A percentile compares a stretch with the other conserved stretches of the same genome.
Conservation (phyloP, 2,329 filamentous ascomycete genomes). For the Colletotrichum sp. region DNA sequence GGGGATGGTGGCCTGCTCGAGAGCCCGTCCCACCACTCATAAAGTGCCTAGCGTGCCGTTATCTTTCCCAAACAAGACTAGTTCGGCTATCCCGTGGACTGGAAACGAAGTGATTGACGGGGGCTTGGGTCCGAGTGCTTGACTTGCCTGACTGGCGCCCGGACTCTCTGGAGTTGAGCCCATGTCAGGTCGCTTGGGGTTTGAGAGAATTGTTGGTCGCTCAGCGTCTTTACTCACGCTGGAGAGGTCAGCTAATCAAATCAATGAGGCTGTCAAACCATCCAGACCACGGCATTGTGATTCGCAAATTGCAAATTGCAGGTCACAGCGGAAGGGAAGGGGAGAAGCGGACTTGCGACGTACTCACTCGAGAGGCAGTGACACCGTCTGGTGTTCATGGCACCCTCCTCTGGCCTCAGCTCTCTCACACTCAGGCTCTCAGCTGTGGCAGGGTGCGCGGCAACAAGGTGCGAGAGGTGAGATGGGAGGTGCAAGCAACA, state of each 20-base stretch:
- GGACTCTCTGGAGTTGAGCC: not conserved
- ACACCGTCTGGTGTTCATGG: not conserved
- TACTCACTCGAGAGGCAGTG: not conserved
- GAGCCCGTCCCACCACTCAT: slow-evolving; percentile 2
- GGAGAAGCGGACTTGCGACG: not conserved
- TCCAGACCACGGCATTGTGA: not conserved
- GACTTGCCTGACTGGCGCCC: slow-evolving; percentile 2
- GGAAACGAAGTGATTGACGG: slow-evolving; percentile 8
- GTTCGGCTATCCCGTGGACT: not conserved
- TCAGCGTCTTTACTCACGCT: not conserved
- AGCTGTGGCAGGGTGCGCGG: not conserved
- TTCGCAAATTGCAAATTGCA: not conserved
- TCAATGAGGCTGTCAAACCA: not conserved
- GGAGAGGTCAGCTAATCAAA: not conserved
- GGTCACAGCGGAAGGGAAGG: not conserved
- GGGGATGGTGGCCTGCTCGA: not conserved
- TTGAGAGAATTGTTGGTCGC: not conserved
- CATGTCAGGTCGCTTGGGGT: not conserved
- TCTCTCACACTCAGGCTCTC: not conserved
- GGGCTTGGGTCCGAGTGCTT: not conserved
- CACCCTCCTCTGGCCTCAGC: not conserved
- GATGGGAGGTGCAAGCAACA: not conserved
- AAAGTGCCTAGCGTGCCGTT: not conserved
- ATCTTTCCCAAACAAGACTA: not conserved
- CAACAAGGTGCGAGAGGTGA: not conserved